Base-by-base conservation (phyloP, 306 rosid species). In the Gynostemma pentaphyllum region DNA sequence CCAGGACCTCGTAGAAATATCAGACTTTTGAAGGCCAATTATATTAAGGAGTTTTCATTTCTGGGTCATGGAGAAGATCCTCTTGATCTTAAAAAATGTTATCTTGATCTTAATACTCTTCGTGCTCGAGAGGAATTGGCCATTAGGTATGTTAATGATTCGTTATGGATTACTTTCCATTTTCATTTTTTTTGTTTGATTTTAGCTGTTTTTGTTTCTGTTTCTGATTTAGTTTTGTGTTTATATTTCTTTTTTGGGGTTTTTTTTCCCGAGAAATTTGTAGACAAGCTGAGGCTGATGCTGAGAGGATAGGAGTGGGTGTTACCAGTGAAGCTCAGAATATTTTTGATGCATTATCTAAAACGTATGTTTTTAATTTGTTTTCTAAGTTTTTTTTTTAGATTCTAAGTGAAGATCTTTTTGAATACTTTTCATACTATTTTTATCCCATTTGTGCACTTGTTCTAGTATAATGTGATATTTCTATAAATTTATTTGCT, bases 221-320 rank as follows among this genome's bases (percentile, higher is more conserved):
- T 56, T 21, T 29, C 16, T 26, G 24, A 5, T 24, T 34, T 59
- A 29, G 12, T 28, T 57, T 30, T 15, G 23, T 24, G 52, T 9
- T 0, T n/a, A 1, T 60, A 1, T 34, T 24, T 34, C 41, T 41
- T 0, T 26, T 70, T 23, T 66, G 37, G 50, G n/a, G n/a, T n/a
- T n/a, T n/a, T n/a, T 39, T 9, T 30, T 36, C 29, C 4, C 7
- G 19, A 11, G 60, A 36, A 13, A 21, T 44, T 81, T 71, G 49
- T 68, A 92, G 99, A 59, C 95, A 86, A 72, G 99, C 97, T 0
- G 99, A 84, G 74, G 65, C 80, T 1, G 99, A 88, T 19, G 92
- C 81, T 45, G 99, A 92, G 83, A 84, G 97, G 79, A 84, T 88
- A 18, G 99, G 99, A 6, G 95, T 92, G 11, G 97, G 97, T 68